These are phyloP conservation scores for Termitomyces heimii DNA, from an alignment of 768 basidiomycete genomes.

Conservation along the genomic window DNA sequence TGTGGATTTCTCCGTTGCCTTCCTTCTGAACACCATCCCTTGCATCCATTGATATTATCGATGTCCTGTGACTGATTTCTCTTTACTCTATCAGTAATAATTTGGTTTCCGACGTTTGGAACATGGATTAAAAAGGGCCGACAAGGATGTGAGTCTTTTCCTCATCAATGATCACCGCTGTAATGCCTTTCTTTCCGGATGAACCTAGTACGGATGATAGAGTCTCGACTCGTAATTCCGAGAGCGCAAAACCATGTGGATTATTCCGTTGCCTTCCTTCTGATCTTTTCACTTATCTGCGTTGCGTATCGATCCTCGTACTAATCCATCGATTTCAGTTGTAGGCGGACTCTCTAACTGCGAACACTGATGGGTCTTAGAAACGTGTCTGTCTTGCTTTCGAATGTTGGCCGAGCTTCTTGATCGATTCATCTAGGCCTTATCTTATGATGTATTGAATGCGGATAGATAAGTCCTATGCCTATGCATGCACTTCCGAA, in stretches of 20 bases:
- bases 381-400: background rate
- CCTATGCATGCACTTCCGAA: conserved; percentile 13
- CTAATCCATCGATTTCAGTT: background rate
- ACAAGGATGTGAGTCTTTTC: conserved; percentile 1
- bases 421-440: background rate
- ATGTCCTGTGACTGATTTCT: conserved; percentile 1
- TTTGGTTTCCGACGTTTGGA: background rate
- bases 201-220: conserved; percentile 15
- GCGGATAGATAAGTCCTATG: conserved; percentile 15
- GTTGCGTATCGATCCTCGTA: background rate
- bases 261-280: conserved; percentile 58
- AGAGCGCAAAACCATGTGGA: conserved; percentile 35
- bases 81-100: background rate
- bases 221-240: conserved; percentile 15
- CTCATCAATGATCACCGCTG: background rate
- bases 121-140: background rate
- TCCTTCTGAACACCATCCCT: conserved; percentile 29
- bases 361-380: background rate
- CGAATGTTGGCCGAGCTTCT: background rate
- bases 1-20: conserved; percentile 56
- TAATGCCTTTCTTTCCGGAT: conserved; percentile 4
- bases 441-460: conserved; percentile 8
- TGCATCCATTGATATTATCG: background rate
- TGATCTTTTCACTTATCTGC: conserved; percentile 19
- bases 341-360: background rate